Conservation (phyloP, 352 stramenopile species). For the Pythium dissotocum region DNA sequence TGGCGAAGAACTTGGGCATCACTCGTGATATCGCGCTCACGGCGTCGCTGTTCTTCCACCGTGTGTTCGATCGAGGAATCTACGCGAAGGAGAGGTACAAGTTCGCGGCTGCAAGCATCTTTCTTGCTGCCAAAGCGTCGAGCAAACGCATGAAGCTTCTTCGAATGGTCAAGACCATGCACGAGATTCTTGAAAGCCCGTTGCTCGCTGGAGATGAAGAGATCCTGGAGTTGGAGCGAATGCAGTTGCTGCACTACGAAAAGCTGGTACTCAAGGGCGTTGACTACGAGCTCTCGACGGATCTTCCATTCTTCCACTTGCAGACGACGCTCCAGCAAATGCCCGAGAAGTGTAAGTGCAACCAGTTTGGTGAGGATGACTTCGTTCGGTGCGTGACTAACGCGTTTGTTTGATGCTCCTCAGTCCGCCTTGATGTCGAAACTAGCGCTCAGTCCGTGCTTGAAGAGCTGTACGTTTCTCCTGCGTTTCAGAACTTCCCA, state of each 20-base stretch:
- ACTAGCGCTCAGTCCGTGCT: conserved; percentile 55
- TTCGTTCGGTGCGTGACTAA: background rate
- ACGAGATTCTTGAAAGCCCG: conserved; percentile 77
- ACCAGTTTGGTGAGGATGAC: background rate
- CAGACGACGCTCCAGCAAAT: conserved; percentile 63
- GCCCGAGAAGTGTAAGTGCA: conserved; percentile 66
- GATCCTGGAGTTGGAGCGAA: conserved; percentile 81
- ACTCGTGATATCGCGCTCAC: conserved; percentile 72
- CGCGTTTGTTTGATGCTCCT: conserved; percentile 2
- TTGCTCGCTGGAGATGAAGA: conserved; percentile 78
- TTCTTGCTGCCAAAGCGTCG: conserved; percentile 77
- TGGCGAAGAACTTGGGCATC: conserved; percentile 67
- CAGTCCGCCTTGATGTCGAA: conserved; percentile 54
- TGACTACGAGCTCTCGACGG: conserved; percentile 76
- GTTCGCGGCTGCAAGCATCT: conserved; percentile 79
- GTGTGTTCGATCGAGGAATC: conserved; percentile 79
- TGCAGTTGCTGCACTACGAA: conserved; percentile 86
- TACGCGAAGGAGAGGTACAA: conserved; percentile 82
- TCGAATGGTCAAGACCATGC: conserved; percentile 84
- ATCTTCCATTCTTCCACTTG: conserved; percentile 78
- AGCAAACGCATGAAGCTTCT: conserved; percentile 89
- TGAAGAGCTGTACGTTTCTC: conserved; percentile 55
- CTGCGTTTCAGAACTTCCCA: background rate
- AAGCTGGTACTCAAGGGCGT: conserved; percentile 84
- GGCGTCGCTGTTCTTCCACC: conserved; percentile 78